phyloP scores from a whole-genome alignment of 768 basidiomycete genomes.

The Porphyrellus cyaneotinctus region DNA sequence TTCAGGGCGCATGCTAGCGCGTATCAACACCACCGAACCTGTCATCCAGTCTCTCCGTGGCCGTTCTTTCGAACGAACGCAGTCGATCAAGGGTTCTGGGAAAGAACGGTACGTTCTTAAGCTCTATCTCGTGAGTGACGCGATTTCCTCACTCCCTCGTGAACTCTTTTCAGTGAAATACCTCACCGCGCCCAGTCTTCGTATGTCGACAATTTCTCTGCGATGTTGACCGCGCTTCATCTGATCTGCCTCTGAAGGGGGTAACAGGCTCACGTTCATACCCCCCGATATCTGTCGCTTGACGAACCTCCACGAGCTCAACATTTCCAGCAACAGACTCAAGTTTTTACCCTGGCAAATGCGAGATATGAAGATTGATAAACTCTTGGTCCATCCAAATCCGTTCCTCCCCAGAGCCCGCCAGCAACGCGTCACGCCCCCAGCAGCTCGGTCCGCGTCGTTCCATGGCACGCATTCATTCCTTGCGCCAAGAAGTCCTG shows the following conservation, averaged over 20 bases:
- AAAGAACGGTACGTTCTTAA: conserved; percentile 49
- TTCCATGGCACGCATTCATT: conserved; percentile 9
- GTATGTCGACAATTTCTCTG: conserved; percentile 38
- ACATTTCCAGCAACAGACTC: conserved; percentile 57
- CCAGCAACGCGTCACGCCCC: not conserved
- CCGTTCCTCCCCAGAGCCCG: conserved; percentile 44
- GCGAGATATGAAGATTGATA: conserved; percentile 46
- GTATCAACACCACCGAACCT: conserved; percentile 38
- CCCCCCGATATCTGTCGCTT: conserved; percentile 62
- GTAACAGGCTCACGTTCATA: conserved; percentile 50
- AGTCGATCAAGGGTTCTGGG: conserved; percentile 31
- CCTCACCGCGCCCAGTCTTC: conserved; percentile 58
- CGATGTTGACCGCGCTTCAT: not conserved
- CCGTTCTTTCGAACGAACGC: conserved; percentile 25
- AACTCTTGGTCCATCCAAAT: conserved; percentile 52
- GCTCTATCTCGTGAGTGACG: conserved; percentile 54
- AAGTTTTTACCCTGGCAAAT: conserved; percentile 64
- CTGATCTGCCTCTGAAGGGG: conserved; percentile 37
- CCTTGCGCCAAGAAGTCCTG: conserved; percentile 6
- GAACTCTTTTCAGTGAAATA: conserved; percentile 55
- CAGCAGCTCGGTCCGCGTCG: conserved; percentile 8
- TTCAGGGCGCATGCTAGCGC: conserved; percentile 28
- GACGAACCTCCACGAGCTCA: conserved; percentile 52
- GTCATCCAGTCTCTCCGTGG: conserved; percentile 16
- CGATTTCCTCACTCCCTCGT: conserved; percentile 49